Evolutionary conservation across 345 rosid species (phyloP).

Genomic region (Microthlaspi erraticum): DNA sequence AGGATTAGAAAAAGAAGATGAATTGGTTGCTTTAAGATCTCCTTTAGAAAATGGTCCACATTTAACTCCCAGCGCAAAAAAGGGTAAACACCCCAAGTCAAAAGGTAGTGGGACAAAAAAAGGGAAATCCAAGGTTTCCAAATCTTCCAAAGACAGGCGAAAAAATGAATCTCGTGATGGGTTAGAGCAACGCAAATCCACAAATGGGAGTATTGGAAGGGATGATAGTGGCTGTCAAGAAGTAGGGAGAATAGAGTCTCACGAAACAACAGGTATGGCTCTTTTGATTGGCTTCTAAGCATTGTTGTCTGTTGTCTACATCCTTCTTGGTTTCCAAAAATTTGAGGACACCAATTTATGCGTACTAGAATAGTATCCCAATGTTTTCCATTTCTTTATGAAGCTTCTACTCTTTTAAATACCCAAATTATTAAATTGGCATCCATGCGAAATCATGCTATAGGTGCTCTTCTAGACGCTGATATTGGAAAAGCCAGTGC

Average conservation of each 20-base stretch:
- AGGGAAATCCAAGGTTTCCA: conserved; percentile 55
- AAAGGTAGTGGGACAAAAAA: conserved; percentile 56
- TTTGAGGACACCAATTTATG: not conserved
- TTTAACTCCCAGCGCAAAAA: conserved; percentile 39
- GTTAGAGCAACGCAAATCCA: conserved; percentile 47
- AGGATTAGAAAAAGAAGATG: conserved; percentile 61
- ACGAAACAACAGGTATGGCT: conserved; percentile 55
- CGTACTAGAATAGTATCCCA: conserved; percentile 8
- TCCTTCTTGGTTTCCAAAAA: conserved; percentile 13
- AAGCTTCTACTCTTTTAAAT: conserved; percentile 24
- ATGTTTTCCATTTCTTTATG: conserved; percentile 13
- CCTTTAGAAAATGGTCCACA: conserved; percentile 45
- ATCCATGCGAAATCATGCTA: conserved; percentile 28
- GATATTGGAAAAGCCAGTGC: conserved; percentile 43
- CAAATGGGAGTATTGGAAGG: conserved; percentile 46
- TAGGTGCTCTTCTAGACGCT: conserved; percentile 46
- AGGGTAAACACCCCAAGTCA: conserved; percentile 53
- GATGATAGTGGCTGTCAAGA: conserved; percentile 47
- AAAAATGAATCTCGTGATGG: conserved; percentile 46
- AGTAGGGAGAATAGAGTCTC: conserved; percentile 36
- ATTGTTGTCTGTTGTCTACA: not conserved
- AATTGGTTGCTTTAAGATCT: conserved; percentile 39
- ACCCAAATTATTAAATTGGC: conserved; percentile 17
- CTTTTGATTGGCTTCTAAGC: conserved; percentile 29
- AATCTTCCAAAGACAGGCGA: conserved; percentile 51